Conservation (phyloP, 2,329 filamentous ascomycete genomes). For the Pseudocercospora pini-densiflorae region DNA sequence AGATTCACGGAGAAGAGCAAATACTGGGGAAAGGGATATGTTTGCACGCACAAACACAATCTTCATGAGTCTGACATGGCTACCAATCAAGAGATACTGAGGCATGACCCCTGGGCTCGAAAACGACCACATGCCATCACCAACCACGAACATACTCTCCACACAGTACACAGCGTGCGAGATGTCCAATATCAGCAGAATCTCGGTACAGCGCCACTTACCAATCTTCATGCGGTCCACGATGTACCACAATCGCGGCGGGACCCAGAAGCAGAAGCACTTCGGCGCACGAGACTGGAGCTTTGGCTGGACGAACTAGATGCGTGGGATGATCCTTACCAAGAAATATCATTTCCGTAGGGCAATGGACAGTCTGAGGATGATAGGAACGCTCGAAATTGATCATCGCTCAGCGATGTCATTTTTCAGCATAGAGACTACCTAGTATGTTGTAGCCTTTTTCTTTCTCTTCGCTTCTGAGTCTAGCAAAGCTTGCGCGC, state of each 20-base stretch:
- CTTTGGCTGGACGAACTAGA: background rate
- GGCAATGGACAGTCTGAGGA: background rate
- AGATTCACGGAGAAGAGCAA: background rate
- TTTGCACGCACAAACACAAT: too few species aligned
- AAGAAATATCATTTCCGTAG: conserved; percentile 8
- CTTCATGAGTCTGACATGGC: too few species aligned
- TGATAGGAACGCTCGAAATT: background rate
- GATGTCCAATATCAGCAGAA: too few species aligned
- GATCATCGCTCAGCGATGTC: background rate
- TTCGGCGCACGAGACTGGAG: background rate
- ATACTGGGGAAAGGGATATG: too few species aligned
- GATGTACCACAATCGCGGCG: background rate
- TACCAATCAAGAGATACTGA: too few species aligned
- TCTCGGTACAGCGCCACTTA: background rate
- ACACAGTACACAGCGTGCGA: too few species aligned
- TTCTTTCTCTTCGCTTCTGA: background rate
- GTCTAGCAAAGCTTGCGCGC: background rate
- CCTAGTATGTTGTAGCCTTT: conserved; percentile 7
- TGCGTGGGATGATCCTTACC: conserved; percentile 3
- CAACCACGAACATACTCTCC: too few species aligned
- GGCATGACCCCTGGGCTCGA: too few species aligned
- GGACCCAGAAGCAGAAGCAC: background rate
- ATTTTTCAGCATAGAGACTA: background rate
- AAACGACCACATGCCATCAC: too few species aligned
- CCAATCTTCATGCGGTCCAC: background rate